A percentile compares a stretch with the other conserved stretches of the same genome.
Conservation (phyloP, 2,329 filamentous ascomycete species). For the Talaromyces sp. region DNA sequence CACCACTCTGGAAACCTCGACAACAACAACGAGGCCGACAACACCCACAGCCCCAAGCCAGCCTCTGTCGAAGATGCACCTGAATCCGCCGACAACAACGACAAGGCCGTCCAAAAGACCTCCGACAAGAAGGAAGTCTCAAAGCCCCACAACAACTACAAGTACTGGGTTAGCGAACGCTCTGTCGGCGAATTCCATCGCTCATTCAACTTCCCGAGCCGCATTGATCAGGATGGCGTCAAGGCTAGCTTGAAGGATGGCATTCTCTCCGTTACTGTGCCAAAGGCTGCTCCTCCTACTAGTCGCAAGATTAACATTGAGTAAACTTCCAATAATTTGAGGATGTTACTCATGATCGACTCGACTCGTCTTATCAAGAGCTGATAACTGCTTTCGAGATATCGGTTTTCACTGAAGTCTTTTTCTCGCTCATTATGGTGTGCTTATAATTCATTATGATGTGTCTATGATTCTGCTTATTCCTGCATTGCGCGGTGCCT, state of each 20-base stretch:
- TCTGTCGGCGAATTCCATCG: constrained; percentile 53
- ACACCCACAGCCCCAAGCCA: background rate
- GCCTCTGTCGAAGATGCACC: constrained; percentile 10
- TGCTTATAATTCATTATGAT: background rate
- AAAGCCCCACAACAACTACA: constrained; percentile 18
- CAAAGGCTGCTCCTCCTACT: constrained; percentile 47
- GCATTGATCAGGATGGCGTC: constrained; percentile 53
- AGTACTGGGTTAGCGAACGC: constrained; percentile 55
- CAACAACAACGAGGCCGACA: background rate
- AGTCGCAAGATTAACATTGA: constrained; percentile 50
- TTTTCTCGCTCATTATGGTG: background rate
- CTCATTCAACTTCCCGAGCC: constrained; percentile 51
- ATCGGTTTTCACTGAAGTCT: background rate
- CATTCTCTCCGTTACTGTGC: constrained; percentile 50
- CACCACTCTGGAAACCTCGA: constrained; percentile 16
- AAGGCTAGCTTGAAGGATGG: constrained; percentile 55
- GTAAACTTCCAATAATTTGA: background rate
- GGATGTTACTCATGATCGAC: background rate
- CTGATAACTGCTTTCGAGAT: background rate
- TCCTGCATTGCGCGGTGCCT: constrained; percentile 1
- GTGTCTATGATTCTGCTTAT: background rate
- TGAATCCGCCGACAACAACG: constrained; percentile 19
- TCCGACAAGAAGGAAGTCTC: constrained; percentile 18
- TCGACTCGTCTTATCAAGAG: background rate
- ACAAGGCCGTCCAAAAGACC: constrained; percentile 23